Evolutionary conservation across 1,139 yeast species (phyloP).

Genomic region (Protomyces inundatus): DNA sequence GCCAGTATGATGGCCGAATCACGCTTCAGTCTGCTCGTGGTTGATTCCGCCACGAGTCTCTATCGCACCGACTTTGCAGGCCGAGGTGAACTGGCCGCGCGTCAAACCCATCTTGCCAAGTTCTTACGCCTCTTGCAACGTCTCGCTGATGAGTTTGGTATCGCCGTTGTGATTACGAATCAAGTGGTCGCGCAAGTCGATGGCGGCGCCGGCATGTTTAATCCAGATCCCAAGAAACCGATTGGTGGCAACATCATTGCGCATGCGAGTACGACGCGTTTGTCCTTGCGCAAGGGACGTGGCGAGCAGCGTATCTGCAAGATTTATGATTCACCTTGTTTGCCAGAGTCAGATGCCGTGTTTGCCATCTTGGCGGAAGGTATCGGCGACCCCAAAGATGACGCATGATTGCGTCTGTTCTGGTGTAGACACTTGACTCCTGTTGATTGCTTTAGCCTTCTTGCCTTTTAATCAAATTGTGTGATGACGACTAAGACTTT

Average conservation of each 20-base stretch:
- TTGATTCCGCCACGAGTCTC: slow-evolving; percentile 93
- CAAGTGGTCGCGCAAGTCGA: slow-evolving; percentile 99
- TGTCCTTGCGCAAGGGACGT: slow-evolving; percentile 82
- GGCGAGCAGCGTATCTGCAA: slow-evolving; percentile 91
- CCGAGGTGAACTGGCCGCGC: slow-evolving; percentile 90
- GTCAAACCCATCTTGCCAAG: slow-evolving; percentile 91
- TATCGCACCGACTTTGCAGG: slow-evolving; percentile 95
- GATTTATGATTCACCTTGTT: slow-evolving; percentile 89
- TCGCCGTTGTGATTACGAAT: slow-evolving; percentile 95
- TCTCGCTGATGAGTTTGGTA: slow-evolving; percentile 95
- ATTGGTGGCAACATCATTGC: slow-evolving; percentile 98
- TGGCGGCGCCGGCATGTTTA: slow-evolving; percentile 69
- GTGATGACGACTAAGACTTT: too few relatives aligned
- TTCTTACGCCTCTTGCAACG: slow-evolving; percentile 87
- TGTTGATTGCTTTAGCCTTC: background rate
- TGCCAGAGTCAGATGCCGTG: slow-evolving; percentile 91
- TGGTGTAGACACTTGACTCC: background rate
- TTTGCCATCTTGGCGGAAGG: slow-evolving; percentile 97
- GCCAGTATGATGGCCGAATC: slow-evolving; percentile 96
- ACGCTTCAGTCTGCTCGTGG: slow-evolving; percentile 67
- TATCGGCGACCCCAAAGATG: slow-evolving; percentile 76
- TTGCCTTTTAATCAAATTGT: background rate
- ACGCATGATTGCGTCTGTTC: background rate
- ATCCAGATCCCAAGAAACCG: slow-evolving; percentile 98
- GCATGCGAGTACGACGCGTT: slow-evolving; percentile 89